phyloP scores from a whole-genome alignment of 2,329 filamentous ascomycete species.

The Cercospora sojina region DNA sequence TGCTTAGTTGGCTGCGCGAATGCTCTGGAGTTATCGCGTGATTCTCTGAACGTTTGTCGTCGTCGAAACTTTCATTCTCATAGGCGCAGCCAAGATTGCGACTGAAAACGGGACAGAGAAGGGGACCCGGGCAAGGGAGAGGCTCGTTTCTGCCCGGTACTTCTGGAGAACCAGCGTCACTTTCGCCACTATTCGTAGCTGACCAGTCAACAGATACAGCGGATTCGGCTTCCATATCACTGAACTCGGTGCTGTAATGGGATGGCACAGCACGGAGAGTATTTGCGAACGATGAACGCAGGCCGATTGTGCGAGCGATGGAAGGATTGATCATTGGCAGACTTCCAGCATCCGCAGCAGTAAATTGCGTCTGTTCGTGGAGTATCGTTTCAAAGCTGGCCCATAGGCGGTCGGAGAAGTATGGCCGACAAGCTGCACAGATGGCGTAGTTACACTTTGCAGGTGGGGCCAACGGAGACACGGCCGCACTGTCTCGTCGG shows the following conservation, averaged over 20 bases:
- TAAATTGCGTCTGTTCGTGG: constrained; percentile 38
- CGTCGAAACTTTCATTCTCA: constrained; percentile 32
- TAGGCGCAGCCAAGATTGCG: constrained; percentile 34
- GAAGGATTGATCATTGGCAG: constrained; percentile 41
- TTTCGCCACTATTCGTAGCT: constrained; percentile 27
- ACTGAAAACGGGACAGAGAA: constrained; percentile 32
- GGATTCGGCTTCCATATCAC: constrained; percentile 26
- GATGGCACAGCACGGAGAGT: constrained; percentile 1
- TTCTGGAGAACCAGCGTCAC: constrained; percentile 22
- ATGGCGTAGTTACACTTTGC: constrained; percentile 45
- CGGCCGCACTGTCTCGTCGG: constrained; percentile 17
- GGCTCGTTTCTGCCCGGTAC: constrained; percentile 23
- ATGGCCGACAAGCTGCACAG: constrained; percentile 53
- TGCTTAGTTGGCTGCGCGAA: constrained; percentile 25
- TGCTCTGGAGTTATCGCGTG: constrained; percentile 29
- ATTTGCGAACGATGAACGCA: constrained; percentile 24
- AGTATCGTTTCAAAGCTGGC: constrained; percentile 48
- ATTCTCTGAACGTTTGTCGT: constrained; percentile 32
- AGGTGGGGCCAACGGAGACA: neutral
- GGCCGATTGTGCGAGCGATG: constrained; percentile 40
- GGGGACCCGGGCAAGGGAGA: constrained; percentile 33
- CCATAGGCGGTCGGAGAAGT: constrained; percentile 49
- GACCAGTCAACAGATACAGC: constrained; percentile 33
- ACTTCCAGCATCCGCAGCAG: constrained; percentile 32
- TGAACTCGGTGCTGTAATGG: constrained; percentile 33